Percentiles rank a stretch among this genome's conserved stretches.
phyloP scores from a whole-genome alignment of 2,329 filamentous ascomycete genomes.

The Diaporthe humulicola region DNA sequence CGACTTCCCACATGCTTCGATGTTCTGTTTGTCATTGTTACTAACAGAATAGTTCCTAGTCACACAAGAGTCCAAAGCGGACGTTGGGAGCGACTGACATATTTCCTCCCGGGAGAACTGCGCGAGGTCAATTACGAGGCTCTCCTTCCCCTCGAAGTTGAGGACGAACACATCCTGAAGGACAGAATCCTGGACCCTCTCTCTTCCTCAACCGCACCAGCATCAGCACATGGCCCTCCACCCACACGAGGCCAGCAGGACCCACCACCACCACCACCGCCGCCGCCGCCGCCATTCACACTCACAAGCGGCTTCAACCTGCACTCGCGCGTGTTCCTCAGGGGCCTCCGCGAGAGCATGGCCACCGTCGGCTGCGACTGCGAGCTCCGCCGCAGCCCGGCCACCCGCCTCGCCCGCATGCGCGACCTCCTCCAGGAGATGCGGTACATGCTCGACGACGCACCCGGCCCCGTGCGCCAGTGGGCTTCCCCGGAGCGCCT shows the following conservation, averaged over 20 bases:
- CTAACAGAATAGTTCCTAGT: background rate
- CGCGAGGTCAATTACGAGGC: slow-evolving; percentile 14
- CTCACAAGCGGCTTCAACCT: slow-evolving; percentile 52
- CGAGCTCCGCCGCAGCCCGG: slow-evolving; percentile 21
- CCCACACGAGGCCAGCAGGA: slow-evolving; percentile 46
- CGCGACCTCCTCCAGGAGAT: slow-evolving; percentile 47
- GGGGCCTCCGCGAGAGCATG: slow-evolving; percentile 10
- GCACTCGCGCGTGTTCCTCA: slow-evolving; percentile 50
- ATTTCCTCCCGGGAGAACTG: background rate
- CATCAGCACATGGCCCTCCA: background rate
- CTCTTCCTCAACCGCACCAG: background rate
- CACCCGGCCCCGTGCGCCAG: slow-evolving; percentile 45
- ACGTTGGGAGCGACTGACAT: slow-evolving; percentile 1
- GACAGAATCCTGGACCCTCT: background rate
- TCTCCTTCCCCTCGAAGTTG: background rate
- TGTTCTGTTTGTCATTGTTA: background rate
- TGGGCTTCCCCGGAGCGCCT: slow-evolving; percentile 39
- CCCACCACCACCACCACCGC: slow-evolving; percentile 50
- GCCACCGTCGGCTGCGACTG: slow-evolving; percentile 8
- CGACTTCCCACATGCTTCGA: rapidly evolving
- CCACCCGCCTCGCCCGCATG: slow-evolving; percentile 42
- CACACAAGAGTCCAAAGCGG: slow-evolving; percentile 24
- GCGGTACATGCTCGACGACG: slow-evolving; percentile 48
- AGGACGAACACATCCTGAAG: background rate
- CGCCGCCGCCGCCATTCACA: slow-evolving; percentile 50